A percentile compares a stretch with the other conserved stretches of the same genome.
Evolutionary conservation across 805 yeast species (phyloP).

Genomic region (Wickerhamomyces tratensis): DNA sequence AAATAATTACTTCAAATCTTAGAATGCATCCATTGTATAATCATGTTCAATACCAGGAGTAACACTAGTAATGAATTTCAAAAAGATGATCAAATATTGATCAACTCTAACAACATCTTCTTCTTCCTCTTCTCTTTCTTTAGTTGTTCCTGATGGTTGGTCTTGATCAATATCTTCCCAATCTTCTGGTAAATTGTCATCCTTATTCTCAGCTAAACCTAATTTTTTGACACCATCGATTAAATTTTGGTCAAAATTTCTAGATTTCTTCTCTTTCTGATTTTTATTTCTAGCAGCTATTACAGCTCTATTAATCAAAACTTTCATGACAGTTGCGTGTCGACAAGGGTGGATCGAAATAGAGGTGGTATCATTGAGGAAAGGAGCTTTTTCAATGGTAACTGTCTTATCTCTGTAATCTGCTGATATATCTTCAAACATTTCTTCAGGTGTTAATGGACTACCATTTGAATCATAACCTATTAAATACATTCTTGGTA

Average conservation of each 20-base stretch:
- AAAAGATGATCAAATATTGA: constrained; percentile 80
- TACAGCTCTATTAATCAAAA: constrained; percentile 67
- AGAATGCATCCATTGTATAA: constrained; percentile 94
- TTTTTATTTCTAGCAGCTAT: constrained; percentile 29
- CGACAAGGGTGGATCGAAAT: constrained; percentile 95
- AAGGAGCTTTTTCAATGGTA: constrained; percentile 90
- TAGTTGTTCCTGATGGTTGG: constrained; percentile 8
- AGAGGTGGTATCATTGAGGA: constrained; percentile 56
- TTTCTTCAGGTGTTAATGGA: constrained; percentile 77
- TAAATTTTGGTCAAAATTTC: constrained; percentile 14
- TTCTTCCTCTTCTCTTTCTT: constrained; percentile 21
- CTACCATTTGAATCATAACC: constrained; percentile 80
- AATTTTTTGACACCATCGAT: constrained; percentile 35
- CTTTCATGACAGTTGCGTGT: constrained; percentile 91
- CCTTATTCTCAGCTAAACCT: constrained; percentile 32
- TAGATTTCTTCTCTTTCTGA: constrained; percentile 11
- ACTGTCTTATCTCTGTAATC: constrained; percentile 96
- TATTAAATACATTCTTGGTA: constrained; percentile 86
- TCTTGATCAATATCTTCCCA: constrained; percentile 45
- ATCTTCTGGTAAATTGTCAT: constrained; percentile 29
- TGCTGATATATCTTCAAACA: constrained; percentile 90
- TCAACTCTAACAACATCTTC: constrained; percentile 66
- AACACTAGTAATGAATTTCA: constrained; percentile 92
- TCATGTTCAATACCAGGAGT: constrained; percentile 98
- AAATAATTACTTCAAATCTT: constrained; percentile 1